A percentile compares a stretch with the other conserved stretches of the same genome.
phyloP scores from a whole-genome alignment of 495 filamentous ascomycete genomes.

The Penicillium odoratum region DNA sequence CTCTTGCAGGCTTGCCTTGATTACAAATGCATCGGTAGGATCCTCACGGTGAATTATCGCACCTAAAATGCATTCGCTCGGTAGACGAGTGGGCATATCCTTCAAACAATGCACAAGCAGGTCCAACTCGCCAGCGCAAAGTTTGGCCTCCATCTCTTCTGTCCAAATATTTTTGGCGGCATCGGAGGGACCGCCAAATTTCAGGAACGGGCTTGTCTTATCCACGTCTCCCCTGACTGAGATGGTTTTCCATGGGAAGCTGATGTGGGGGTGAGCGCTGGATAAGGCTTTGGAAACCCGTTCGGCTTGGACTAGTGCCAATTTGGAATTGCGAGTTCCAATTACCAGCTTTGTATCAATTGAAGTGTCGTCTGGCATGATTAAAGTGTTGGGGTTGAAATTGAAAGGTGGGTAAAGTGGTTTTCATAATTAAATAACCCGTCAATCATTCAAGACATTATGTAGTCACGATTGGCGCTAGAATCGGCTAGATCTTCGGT shows the following conservation, averaged over 20 bases:
- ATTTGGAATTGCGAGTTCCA: conserved; percentile 70
- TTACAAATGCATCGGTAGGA: conserved; percentile 11
- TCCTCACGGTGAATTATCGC: conserved; percentile 15
- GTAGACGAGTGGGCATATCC: conserved; percentile 13
- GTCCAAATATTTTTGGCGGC: conserved; percentile 16
- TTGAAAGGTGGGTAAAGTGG: neutral
- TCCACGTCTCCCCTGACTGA: conserved; percentile 55
- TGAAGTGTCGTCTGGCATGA: neutral
- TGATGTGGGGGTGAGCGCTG: conserved; percentile 50
- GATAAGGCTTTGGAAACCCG: conserved; percentile 58
- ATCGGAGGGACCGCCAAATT: conserved; percentile 19
- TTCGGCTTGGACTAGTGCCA: conserved; percentile 71
- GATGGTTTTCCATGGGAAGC: conserved; percentile 13
- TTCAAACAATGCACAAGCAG: conserved; percentile 14
- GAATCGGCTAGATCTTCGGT: too few species aligned
- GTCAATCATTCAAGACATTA: too few species aligned
- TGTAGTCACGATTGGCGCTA: too few species aligned
- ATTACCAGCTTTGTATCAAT: conserved; percentile 32
- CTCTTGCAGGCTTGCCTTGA: conserved; percentile 4
- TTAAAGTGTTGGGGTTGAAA: neutral
- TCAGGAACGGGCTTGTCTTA: conserved; percentile 67
- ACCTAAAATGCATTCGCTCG: conserved; percentile 8
- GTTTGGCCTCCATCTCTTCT: conserved; percentile 13
- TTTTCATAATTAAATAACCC: too few species aligned
- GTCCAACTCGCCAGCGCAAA: conserved; percentile 12